Conservation (phyloP, 108 stramenopile species). For the Cyclotella baltica region DNA sequence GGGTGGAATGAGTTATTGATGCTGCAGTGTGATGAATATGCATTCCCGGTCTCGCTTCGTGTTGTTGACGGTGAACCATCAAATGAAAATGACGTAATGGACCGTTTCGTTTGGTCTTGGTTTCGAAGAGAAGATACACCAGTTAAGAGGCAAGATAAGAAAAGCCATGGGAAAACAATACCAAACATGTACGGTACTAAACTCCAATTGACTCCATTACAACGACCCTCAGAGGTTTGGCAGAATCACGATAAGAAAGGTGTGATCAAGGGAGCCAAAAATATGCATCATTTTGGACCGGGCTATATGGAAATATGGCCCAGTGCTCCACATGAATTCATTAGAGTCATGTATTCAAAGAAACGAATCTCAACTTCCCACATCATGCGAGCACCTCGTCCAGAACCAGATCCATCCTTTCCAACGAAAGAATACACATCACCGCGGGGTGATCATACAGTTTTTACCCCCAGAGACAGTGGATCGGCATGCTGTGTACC, state of each 20-base stretch:
- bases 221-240: conserved; percentile 16
- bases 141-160: no score
- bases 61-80: no score
- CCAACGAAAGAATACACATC: conserved; percentile 19
- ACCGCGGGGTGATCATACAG: no score
- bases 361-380: neutral
- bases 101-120: no score
- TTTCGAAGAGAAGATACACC: no score
- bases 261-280: no score
- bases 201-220: conserved; percentile 33
- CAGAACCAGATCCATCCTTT: conserved; percentile 41
- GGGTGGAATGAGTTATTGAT: conserved; percentile 23
- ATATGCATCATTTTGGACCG: conserved; percentile 47
- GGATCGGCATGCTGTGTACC: conserved; percentile 58
- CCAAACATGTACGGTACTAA: conserved; percentile 41
- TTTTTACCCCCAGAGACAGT: conserved; percentile 41
- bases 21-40: conserved; percentile 48
- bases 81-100: neutral
- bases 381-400: conserved; percentile 9
- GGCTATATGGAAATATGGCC: conserved; percentile 48
- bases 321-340: conserved; percentile 40
- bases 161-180: no score
- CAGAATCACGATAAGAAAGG: no score
- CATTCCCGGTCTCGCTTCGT: conserved; percentile 25
- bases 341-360: conserved; percentile 4